phyloP scores from a whole-genome alignment of 208 protist genomes.

The Trypanosoma avium region DNA sequence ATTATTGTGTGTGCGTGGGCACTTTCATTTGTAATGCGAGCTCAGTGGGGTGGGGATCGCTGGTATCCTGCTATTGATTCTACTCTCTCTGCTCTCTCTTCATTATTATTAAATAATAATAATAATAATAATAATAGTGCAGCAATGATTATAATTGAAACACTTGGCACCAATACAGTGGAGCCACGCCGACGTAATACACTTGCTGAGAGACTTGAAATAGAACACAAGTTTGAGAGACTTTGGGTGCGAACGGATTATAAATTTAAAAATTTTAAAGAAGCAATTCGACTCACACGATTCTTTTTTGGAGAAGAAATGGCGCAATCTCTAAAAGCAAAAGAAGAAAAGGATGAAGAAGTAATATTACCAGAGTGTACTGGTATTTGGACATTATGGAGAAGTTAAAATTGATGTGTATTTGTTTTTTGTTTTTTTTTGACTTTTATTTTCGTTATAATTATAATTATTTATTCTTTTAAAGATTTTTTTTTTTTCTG shows the following conservation, averaged over 20 bases:
- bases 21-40: constrained; percentile 83
- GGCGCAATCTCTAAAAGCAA: constrained; percentile 23
- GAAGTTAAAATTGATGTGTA: constrained; percentile 1
- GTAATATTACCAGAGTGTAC: constrained; percentile 74
- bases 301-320: constrained; percentile 83
- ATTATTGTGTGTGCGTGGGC: constrained; percentile 81
- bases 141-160: constrained; percentile 78
- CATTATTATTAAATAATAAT: constrained; percentile 1
- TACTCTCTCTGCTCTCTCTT: constrained; percentile 36
- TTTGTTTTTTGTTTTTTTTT: constrained; percentile 13
- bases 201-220: constrained; percentile 58
- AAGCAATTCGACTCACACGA: constrained; percentile 56
- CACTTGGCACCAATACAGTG: constrained; percentile 58
- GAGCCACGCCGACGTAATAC: constrained; percentile 70
- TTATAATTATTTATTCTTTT: constrained; percentile 13
- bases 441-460: background rate
- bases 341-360: background rate
- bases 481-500: background rate
- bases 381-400: constrained; percentile 78
- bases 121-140: constrained; percentile 10
- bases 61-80: constrained; percentile 67
- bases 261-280: constrained; percentile 46
- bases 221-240: constrained; percentile 50
- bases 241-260: constrained; percentile 85
- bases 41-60: constrained; percentile 58